These are phyloP conservation scores for Fusarium concolor DNA, from an alignment of 2,329 filamentous ascomycete species.

Conservation along the genomic window DNA sequence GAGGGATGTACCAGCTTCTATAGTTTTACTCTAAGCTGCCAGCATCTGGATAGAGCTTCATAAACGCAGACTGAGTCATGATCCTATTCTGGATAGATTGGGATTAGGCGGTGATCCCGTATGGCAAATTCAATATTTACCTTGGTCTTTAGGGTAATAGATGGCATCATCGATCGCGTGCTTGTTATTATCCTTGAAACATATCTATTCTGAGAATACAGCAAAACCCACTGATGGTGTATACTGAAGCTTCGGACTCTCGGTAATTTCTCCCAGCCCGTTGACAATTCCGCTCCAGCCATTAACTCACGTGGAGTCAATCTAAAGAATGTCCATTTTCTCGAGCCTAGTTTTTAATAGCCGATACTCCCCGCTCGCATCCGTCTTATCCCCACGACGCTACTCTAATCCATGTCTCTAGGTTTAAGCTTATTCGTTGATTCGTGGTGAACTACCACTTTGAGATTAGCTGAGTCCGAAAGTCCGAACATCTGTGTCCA, in stretches of 20 bases:
- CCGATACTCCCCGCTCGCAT: background rate
- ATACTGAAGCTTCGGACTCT: background rate
- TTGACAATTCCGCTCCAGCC: too few relatives aligned
- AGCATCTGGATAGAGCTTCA: background rate
- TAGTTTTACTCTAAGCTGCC: conserved; percentile 1
- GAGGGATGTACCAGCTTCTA: background rate
- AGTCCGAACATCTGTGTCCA: background rate
- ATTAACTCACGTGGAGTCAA: too few relatives aligned
- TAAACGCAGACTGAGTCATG: background rate
- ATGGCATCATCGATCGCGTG: too few relatives aligned
- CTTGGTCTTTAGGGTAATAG: too few relatives aligned
- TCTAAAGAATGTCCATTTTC: background rate
- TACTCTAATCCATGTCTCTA: background rate
- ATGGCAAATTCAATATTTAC: too few relatives aligned
- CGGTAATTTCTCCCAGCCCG: background rate
- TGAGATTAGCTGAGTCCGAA: conserved; percentile 5
- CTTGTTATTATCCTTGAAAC: too few relatives aligned
- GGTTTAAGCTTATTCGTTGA: conserved; percentile 15
- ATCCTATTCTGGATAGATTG: background rate
- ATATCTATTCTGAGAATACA: too few relatives aligned
- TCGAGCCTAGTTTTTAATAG: background rate
- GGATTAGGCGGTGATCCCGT: too few relatives aligned
- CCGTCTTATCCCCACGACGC: background rate
- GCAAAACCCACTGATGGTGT: background rate
- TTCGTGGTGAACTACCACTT: background rate